These are phyloP conservation scores for Periconia sp. DNA, from an alignment of 2,329 filamentous ascomycete species.

Conservation along the genomic window DNA sequence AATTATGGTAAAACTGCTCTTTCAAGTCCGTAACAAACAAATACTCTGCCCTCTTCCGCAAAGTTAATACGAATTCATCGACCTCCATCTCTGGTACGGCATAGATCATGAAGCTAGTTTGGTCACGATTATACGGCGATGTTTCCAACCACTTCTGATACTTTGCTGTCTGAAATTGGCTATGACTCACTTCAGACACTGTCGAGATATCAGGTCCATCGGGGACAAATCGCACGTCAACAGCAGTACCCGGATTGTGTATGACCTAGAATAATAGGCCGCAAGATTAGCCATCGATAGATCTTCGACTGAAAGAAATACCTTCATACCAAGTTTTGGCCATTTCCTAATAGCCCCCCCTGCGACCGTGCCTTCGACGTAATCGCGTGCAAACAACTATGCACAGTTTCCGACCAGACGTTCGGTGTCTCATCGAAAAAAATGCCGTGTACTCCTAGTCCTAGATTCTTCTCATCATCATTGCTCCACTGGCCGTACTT, in stretches of 20 bases:
- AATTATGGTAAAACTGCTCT: conserved; percentile 27
- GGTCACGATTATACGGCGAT: conserved; percentile 25
- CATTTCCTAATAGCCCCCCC: conserved; percentile 11
- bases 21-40: conserved; percentile 35
- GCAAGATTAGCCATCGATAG: background rate
- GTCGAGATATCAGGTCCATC: conserved; percentile 34
- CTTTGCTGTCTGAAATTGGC: conserved; percentile 19
- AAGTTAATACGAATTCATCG: conserved; percentile 10
- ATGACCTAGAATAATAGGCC: conserved; percentile 22
- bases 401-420: conserved; percentile 19
- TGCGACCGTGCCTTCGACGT: conserved; percentile 18
- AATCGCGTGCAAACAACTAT: conserved; percentile 26
- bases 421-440: conserved; percentile 60
- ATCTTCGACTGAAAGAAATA: no score
- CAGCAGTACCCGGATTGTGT: conserved; percentile 38
- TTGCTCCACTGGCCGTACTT: conserved; percentile 53
- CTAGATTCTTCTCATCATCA: conserved; percentile 24
- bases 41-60: conserved; percentile 25
- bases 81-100: conserved; percentile 26
- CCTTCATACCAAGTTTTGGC: no score
- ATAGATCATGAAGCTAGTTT: conserved; percentile 34
- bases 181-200: conserved; percentile 29
- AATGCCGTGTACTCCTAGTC: conserved; percentile 54
- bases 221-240: conserved; percentile 23
- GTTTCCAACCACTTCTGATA: conserved; percentile 33